Base-by-base conservation (phyloP, 2,329 filamentous ascomycete species). In the Talaromyces sp. region DNA sequence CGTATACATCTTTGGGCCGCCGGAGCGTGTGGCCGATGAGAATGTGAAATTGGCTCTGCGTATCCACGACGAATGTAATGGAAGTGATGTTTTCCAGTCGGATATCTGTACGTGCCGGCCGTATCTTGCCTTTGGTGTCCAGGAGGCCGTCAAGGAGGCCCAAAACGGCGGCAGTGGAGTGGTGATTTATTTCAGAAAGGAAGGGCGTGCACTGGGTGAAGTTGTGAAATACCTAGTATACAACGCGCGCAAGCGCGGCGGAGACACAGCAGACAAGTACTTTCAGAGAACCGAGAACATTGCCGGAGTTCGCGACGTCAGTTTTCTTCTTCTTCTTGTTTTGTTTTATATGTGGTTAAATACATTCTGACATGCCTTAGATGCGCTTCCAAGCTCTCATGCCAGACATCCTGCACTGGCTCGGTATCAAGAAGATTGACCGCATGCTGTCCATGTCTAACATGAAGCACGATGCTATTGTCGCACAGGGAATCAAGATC, bases 381-480 rank as follows among this genome's bases (percentile, higher is more conserved):
- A 98, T 98, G 93, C 88, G 95, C 44, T 98, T 98, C 83, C 95
- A 98, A 80, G 93, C 93, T 30, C 82, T 99, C 59, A 98, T 98
- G 95, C 93, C 95, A 36, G 92, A 96, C 74, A 96, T 98, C 67
- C 83, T 98, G 59, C 95, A 98, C 78, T 98, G 95, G 95, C 85
- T 99, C 32, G 95, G 95, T 64, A 97, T 99, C 73, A 95, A 90
- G 74, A 98, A 98, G 83, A 98, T 99, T 72, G 95, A 99, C 75
- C 85, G 93, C 63, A 99, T 98, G 95, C 81, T 97, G 69, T 96
- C 91, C 80, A 98, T 98, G 95, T 96, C 91, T 78, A 96, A 98
- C 64, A 82, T 82, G 80, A 82, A 82, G 65, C 73, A 82, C 60
- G 80, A 82, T 61, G 80, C 80, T 22, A 82, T 82, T 63, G 80